A percentile compares a stretch with the other conserved stretches of the same genome.
phyloP scores from a whole-genome alignment of 192 early-diverging fungal species.

The Physocladia obscura region DNA sequence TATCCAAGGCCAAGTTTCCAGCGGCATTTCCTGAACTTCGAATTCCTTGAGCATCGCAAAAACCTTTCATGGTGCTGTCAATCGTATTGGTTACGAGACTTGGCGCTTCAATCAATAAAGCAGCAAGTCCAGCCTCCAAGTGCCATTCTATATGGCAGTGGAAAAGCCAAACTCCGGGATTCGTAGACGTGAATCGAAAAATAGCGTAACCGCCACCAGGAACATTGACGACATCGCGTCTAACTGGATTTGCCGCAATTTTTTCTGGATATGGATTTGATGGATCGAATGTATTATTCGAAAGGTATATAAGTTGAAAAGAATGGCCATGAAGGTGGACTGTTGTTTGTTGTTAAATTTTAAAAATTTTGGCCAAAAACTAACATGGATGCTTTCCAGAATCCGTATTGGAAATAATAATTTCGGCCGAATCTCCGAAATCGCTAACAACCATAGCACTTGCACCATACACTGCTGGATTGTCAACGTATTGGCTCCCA shows the following conservation, averaged over 20 bases:
- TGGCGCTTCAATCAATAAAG: slow-evolving; percentile 65
- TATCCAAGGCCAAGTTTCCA: slow-evolving; percentile 66
- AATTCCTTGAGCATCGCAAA: slow-evolving; percentile 63
- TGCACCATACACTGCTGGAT: slow-evolving; percentile 59
- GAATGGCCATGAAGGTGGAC: slow-evolving; percentile 85
- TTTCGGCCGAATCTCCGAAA: slow-evolving; percentile 59
- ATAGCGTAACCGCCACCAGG: slow-evolving; percentile 66
- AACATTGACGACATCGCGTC: slow-evolving; percentile 76
- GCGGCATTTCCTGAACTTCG: slow-evolving; percentile 69
- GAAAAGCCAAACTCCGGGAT: slow-evolving; percentile 80
- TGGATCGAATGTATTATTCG: slow-evolving; percentile 56
- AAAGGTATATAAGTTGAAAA: slow-evolving; percentile 72
- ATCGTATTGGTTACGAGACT: not conserved
- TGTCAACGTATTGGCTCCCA: slow-evolving; percentile 48
- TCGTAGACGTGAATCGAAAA: slow-evolving; percentile 74
- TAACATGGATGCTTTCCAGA: slow-evolving; percentile 65
- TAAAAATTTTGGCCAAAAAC: slow-evolving; percentile 1
- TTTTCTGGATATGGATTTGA: slow-evolving; percentile 21
- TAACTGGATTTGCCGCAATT: slow-evolving; percentile 57
- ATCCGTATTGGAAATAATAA: slow-evolving; percentile 76
- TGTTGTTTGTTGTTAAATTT: slow-evolving; percentile 17
- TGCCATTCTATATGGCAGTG: slow-evolving; percentile 89
- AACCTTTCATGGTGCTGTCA: slow-evolving; percentile 30
- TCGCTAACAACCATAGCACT: slow-evolving; percentile 64
- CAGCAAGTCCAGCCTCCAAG: slow-evolving; percentile 71